Base-by-base conservation (phyloP, 1,284 basidiomycete genomes). In the Sporisorium exsertum region DNA sequence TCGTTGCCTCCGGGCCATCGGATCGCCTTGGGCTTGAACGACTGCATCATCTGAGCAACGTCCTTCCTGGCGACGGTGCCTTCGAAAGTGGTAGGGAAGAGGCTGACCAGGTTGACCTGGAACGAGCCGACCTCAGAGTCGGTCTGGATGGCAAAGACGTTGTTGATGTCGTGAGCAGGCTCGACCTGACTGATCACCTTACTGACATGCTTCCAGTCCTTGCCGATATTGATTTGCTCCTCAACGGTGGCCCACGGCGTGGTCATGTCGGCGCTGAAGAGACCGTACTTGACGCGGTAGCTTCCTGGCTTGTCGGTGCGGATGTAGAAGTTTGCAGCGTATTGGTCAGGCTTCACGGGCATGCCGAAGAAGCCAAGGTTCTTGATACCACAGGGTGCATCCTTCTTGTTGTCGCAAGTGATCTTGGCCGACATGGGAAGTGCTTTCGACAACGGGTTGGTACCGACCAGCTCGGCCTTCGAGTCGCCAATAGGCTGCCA, bases 1-100 rank as follows among this genome's bases (percentile, higher is more conserved):
- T 89, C 90, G 72, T 90, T 90, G 13, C 88, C 88, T 51, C 91
- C 91, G 16, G 91, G 91, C 81, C 91, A 89, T 35, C 91, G 88
- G 87, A 90, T 91, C 82, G 91, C 90, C 7, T 89, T 87, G 51
- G 91, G 90, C 12, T 87, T 88, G 87, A 90, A 89, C 43, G 89
- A 88, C n/a, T 88, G 87, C 58, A 92, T 33, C 61, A 89, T 89
- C 78, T 90, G 87, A 1, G 91, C 91, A 47, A 92, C 86, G 81
- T 93, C 92, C 53, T 68, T 72, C 13, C 83, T 60, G n/a, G 47
- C 76, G 1, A 64, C 65, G 8, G 79, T 78, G 49, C 59, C 76
- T n/a, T 62, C 43, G 37, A 35, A 80, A 3, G 78, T 70, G 3
- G 47, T 46, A 3, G 79, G 79, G 69, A 80, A 78, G 22, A 81